Conservation (phyloP, 2,329 filamentous ascomycete species). For the Colletotrichum spinosum region DNA sequence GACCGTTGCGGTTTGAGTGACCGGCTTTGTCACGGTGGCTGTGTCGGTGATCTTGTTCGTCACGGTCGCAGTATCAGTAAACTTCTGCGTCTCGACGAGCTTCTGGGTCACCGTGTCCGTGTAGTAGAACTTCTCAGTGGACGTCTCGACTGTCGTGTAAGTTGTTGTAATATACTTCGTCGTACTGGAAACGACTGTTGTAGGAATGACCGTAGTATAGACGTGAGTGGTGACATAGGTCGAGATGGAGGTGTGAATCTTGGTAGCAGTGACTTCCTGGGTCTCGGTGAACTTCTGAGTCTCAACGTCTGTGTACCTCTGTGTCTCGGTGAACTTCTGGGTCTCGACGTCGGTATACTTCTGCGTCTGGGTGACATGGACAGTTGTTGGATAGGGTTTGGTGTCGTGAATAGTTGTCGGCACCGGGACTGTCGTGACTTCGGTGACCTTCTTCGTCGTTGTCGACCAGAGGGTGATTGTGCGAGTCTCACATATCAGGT, state of each 20-base stretch:
- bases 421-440: constrained; percentile 28
- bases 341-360: constrained; percentile 33
- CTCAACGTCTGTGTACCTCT: constrained; percentile 15
- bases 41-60: constrained; percentile 19
- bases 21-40: constrained; percentile 27
- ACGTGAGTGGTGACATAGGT: constrained; percentile 28
- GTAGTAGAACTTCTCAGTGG: constrained; percentile 25
- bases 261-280: constrained; percentile 29
- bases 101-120: constrained; percentile 28
- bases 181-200: constrained; percentile 30
- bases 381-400: constrained; percentile 23
- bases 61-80: constrained; percentile 21
- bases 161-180: constrained; percentile 34
- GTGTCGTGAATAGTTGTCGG: constrained; percentile 30
- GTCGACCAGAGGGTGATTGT: constrained; percentile 39
- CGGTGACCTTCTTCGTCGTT: constrained; percentile 33
- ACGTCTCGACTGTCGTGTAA: constrained; percentile 29
- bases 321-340: constrained; percentile 24
- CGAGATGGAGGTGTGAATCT: constrained; percentile 30
- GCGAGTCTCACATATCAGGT: constrained; percentile 37
- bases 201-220: constrained; percentile 25
- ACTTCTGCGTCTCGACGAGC: background rate
- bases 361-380: constrained; percentile 3
- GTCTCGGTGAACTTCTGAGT: constrained; percentile 30
- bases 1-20: constrained; percentile 32